Percentiles rank a stretch among this genome's conserved stretches.
phyloP scores from a whole-genome alignment of 2,329 filamentous ascomycete species.

The Penicillium sp. region DNA sequence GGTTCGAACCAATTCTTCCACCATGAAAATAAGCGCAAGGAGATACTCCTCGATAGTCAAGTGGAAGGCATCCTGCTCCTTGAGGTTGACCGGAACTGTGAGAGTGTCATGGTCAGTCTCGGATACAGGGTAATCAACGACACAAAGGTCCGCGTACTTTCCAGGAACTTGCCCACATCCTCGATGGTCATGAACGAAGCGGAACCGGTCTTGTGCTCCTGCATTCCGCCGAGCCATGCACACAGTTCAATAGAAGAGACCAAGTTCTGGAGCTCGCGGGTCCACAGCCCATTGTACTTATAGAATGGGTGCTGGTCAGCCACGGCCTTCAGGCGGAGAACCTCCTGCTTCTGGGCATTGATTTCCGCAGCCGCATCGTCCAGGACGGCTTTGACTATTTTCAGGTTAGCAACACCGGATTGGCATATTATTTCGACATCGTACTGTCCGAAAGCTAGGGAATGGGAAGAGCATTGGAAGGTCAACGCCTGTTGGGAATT shows the following conservation, averaged over 20 bases:
- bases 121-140: constrained; percentile 3
- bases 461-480: background rate
- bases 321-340: constrained; percentile 64
- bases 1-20: constrained; percentile 69
- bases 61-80: constrained; percentile 85
- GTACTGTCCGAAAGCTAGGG: background rate
- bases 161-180: constrained; percentile 72
- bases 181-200: constrained; percentile 79
- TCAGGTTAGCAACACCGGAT: constrained; percentile 4
- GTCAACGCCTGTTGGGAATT: background rate
- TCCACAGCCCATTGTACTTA: constrained; percentile 92
- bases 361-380: constrained; percentile 66
- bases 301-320: constrained; percentile 92
- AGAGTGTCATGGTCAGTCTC: background rate
- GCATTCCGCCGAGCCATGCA: constrained; percentile 76
- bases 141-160: constrained; percentile 51
- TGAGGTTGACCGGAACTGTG: constrained; percentile 82
- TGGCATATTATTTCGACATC: background rate
- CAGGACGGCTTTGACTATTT: constrained; percentile 63
- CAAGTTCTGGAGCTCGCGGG: constrained; percentile 74
- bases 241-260: constrained; percentile 58
- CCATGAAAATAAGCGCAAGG: constrained; percentile 76
- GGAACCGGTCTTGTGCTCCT: constrained; percentile 52
- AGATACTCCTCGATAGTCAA: constrained; percentile 97
- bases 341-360: constrained; percentile 64